These are phyloP conservation scores for Hypoxylon intermedium DNA, from an alignment of 495 filamentous ascomycete species.

Conservation along the genomic window DNA sequence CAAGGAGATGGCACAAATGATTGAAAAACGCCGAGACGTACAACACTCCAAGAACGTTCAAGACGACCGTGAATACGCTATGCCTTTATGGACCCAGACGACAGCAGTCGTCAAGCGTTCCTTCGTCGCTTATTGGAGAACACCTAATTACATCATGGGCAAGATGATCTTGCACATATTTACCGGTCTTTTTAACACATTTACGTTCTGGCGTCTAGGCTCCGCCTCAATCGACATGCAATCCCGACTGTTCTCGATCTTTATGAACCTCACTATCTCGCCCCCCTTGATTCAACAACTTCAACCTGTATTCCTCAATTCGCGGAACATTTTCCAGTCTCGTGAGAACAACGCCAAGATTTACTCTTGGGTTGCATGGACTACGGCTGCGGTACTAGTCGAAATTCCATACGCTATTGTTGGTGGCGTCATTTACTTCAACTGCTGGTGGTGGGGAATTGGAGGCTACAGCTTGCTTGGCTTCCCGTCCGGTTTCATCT, in stretches of 20 bases:
- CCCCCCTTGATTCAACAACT: slow-evolving; percentile 61
- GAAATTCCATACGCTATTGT: slow-evolving; percentile 68
- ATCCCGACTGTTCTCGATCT: slow-evolving; percentile 75
- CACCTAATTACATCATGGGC: slow-evolving; percentile 73
- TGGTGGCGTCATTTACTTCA: slow-evolving; percentile 57
- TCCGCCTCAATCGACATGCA: slow-evolving; percentile 72
- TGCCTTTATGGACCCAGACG: slow-evolving; percentile 49
- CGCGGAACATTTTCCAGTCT: slow-evolving; percentile 73
- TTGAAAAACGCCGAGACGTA: slow-evolving; percentile 21
- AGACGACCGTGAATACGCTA: slow-evolving; percentile 42
- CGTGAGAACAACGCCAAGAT: slow-evolving; percentile 77
- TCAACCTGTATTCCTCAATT: slow-evolving; percentile 72
- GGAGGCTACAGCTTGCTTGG: slow-evolving; percentile 49
- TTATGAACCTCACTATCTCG: slow-evolving; percentile 65
- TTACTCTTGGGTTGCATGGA: slow-evolving; percentile 71
- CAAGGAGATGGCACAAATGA: slow-evolving; percentile 48
- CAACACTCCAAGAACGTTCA: slow-evolving; percentile 41
- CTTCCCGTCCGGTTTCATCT: slow-evolving; percentile 64
- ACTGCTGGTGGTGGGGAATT: slow-evolving; percentile 69
- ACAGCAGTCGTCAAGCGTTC: slow-evolving; percentile 59
- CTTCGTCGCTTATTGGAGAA: slow-evolving; percentile 78
- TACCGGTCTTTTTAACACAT: slow-evolving; percentile 71
- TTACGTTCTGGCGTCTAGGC: slow-evolving; percentile 75
- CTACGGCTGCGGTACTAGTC: slow-evolving; percentile 58
- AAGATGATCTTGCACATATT: slow-evolving; percentile 53